phyloP scores from a whole-genome alignment of 2,329 filamentous ascomycete species.

The Rasamsonia emersonii region DNA sequence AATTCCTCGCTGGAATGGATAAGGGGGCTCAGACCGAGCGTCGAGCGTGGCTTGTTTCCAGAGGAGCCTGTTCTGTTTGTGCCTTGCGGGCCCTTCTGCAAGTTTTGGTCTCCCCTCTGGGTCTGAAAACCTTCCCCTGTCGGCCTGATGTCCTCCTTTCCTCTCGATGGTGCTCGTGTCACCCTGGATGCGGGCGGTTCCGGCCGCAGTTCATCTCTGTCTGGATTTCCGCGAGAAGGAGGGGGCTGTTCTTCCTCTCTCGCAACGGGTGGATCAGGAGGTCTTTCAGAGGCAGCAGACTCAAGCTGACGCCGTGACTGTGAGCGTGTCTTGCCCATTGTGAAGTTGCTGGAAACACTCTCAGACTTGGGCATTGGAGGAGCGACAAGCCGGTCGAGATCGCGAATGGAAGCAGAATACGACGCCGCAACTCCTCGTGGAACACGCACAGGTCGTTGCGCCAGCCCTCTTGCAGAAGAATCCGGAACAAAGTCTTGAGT shows the following conservation, averaged over 20 bases:
- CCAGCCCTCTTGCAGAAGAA: constrained; percentile 23
- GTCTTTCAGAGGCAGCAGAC: constrained; percentile 18
- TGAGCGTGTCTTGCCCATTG: constrained; percentile 34
- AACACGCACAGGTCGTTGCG: constrained; percentile 31
- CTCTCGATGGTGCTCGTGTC: constrained; percentile 5
- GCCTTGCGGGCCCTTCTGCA: constrained; percentile 4
- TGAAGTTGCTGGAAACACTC: constrained; percentile 24
- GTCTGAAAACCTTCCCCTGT: constrained; percentile 4
- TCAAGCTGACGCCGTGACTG: constrained; percentile 30
- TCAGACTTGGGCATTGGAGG: constrained; percentile 22
- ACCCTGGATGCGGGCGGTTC: neutral
- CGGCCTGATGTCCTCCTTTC: constrained; percentile 2
- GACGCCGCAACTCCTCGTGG: constrained; percentile 27
- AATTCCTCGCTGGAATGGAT: constrained; percentile 30
- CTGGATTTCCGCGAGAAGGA: constrained; percentile 2
- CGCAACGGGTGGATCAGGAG: constrained; percentile 6
- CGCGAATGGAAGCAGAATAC: constrained; percentile 25
- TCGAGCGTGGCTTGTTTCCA: constrained; percentile 23
- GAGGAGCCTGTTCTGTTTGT: constrained; percentile 19
- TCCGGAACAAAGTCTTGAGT: constrained; percentile 4
- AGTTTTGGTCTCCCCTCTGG: neutral
- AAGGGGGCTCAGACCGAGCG: constrained; percentile 27
- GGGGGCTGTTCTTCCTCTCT: constrained; percentile 17
- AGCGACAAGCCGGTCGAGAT: constrained; percentile 17
- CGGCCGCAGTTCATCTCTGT: constrained; percentile 2